A percentile compares a stretch with the other conserved stretches of the same genome.
Evolutionary conservation across 208 protist genomes (phyloP).

Genomic region (Hexamita inflata): DNA sequence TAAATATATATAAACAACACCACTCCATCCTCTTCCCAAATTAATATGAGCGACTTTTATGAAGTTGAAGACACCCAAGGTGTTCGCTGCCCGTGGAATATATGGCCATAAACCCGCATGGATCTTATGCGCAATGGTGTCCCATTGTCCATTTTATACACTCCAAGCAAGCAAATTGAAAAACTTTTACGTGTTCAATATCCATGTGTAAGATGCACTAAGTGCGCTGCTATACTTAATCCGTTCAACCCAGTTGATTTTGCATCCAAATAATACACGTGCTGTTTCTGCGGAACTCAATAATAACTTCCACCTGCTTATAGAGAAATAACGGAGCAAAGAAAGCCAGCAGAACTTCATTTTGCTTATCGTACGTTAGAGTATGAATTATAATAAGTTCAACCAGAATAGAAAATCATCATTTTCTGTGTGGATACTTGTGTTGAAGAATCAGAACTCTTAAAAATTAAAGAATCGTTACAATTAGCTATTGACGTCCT

Average conservation of each 20-base stretch:
- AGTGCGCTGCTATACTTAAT: conserved; percentile 10
- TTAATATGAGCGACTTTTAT: too few species aligned
- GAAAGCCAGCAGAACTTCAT: conserved; percentile 20
- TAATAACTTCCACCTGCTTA: background rate
- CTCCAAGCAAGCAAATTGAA: background rate
- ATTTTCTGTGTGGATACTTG: conserved; percentile 3
- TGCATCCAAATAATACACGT: background rate
- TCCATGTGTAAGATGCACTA: background rate
- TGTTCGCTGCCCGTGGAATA: background rate
- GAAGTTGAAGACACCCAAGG: background rate
- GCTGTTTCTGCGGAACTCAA: background rate
- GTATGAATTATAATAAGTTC: background rate
- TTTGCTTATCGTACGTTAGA: background rate
- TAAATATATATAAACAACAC: too few species aligned
- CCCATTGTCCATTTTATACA: conserved; percentile 9
- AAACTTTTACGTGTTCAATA: conserved; percentile 3
- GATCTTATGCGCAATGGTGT: background rate
- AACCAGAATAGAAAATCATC: background rate
- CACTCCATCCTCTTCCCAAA: too few species aligned
- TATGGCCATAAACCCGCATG: background rate
- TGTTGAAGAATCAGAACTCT: background rate
- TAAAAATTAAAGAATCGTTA: conserved; percentile 1
- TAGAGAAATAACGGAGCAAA: background rate
- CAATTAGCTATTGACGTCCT: conserved; percentile 9
- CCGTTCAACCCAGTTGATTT: conserved; percentile 15